Base-by-base conservation (phyloP, 371 early-diverging fungal genomes). In the Mucor saturninus region DNA sequence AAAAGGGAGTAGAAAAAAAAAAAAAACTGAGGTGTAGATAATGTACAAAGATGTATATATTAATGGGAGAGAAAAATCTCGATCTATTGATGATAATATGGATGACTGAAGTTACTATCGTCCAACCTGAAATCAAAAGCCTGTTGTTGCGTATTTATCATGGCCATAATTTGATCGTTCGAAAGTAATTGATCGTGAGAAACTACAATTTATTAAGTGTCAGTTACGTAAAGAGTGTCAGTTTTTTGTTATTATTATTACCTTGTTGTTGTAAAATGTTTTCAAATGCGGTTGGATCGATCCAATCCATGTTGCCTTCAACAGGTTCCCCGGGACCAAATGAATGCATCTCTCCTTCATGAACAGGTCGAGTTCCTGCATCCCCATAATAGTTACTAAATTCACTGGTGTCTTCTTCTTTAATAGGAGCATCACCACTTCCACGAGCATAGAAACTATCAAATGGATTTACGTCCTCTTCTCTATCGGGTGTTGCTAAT, bases 401-500 rank as follows among this genome's bases (percentile, higher is more conserved):
- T 42, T 39, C 30, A 15, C 30, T 32, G 13, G 40, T 56, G 2
- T 40, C 50, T 32, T 67, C 58, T 57, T 62, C 56, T 54, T 56
- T 58, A 38, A 62, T 53, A 21, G 54, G 38, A 15, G 57, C 43
- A 43, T 50, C 42, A 9, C 40, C 52, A 21, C 21, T 21, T 54
- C 57, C 61, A 28, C 56, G 56, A 10, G 54, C 54, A 71, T 68
- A 59, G 64, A 64, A 61, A 14, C 54, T n/a, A 60, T 55, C 57
- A 56, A 67, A 63, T 32, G 69, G 70, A 40, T 69, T 65, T 28
- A 57, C 45, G n/a, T 57, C 65, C 14, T 69, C 65, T 9, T 69
- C 69, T 57, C 64, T 42, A 56, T 71, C 71, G 14, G 71, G 71
- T 21, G 71, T 71, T 4, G 71, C 71, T 11, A 71, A 56, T 49